A percentile compares a stretch with the other conserved stretches of the same genome.
Evolutionary conservation across 345 rosid genomes (phyloP).

Genomic region (Salix brachista): DNA sequence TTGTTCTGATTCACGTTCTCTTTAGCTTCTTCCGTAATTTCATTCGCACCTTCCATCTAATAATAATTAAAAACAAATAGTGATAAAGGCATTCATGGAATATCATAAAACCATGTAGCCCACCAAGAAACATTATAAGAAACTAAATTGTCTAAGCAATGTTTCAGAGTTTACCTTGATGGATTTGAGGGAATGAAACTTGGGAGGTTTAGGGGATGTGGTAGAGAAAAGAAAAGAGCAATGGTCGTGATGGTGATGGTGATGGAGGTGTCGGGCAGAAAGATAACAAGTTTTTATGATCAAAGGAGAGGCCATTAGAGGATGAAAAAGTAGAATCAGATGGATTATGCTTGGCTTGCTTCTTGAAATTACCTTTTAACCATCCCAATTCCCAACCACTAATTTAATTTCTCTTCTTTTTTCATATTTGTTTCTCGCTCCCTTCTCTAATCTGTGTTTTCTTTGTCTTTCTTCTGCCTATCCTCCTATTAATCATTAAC

Average conservation of each 20-base stretch:
- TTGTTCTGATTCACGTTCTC: conserved; percentile 8
- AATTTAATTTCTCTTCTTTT: neutral
- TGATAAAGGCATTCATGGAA: neutral
- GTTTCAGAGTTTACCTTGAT: conserved; percentile 25
- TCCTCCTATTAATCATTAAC: neutral
- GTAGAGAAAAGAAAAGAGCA: neutral
- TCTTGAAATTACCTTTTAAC: conserved; percentile 1
- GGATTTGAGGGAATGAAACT: conserved; percentile 7
- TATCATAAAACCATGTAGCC: neutral
- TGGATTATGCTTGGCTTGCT: neutral
- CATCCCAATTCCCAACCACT: neutral
- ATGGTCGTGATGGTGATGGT: neutral
- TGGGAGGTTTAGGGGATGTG: neutral
- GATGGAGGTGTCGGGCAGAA: conserved; percentile 5
- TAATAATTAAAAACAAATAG: neutral
- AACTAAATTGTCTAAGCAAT: neutral
- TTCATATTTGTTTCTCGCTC: too few species aligned
- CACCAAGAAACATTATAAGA: neutral
- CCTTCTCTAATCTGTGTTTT: neutral
- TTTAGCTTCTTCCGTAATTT: conserved; percentile 19
- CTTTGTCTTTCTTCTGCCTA: neutral
- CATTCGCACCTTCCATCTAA: conserved; percentile 58
- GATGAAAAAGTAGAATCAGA: neutral
- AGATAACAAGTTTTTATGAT: conserved; percentile 30
- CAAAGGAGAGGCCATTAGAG: conserved; percentile 42